Percentiles rank a stretch among this genome's conserved stretches.
These are phyloP conservation scores for Ramichloridium luteum DNA, from an alignment of 2,329 filamentous ascomycete species.

Conservation along the genomic window DNA sequence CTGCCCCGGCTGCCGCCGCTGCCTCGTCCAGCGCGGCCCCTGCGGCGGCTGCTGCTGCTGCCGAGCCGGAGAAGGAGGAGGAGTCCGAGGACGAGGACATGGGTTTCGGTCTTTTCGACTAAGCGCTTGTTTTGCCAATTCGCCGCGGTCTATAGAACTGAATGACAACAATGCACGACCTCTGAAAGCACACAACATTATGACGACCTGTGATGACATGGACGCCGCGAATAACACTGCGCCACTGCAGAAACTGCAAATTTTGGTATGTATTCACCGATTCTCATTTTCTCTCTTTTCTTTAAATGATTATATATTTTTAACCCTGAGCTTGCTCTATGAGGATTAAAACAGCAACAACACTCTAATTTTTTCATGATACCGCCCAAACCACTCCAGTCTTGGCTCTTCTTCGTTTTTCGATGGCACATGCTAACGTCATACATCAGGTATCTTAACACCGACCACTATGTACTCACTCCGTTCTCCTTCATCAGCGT, in stretches of 20 bases:
- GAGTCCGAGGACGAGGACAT: slow-evolving; percentile 48
- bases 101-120: slow-evolving; percentile 45
- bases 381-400: background rate
- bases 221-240: too few species aligned
- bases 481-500: too few species aligned
- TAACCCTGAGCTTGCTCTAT: slow-evolving; percentile 48
- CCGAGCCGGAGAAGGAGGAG: slow-evolving; percentile 50
- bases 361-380: slow-evolving; percentile 62
- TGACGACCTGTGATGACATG: too few species aligned
- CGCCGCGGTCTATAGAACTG: background rate
- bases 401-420: too few species aligned
- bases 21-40: slow-evolving; percentile 40
- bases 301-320: slow-evolving; percentile 52
- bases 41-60: slow-evolving; percentile 40
- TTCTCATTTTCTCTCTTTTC: slow-evolving; percentile 4
- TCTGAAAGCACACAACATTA: too few species aligned
- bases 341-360: slow-evolving; percentile 54
- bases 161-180: background rate
- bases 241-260: too few species aligned
- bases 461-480: too few species aligned
- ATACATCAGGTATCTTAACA: too few species aligned
- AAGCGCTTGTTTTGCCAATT: slow-evolving; percentile 20
- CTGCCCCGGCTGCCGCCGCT: slow-evolving; percentile 59
- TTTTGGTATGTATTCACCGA: too few species aligned
- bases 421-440: too few species aligned